A percentile compares a stretch with the other conserved stretches of the same genome.
Conservation (phyloP, 495 filamentous ascomycete genomes). For the Penicillium salamii region DNA sequence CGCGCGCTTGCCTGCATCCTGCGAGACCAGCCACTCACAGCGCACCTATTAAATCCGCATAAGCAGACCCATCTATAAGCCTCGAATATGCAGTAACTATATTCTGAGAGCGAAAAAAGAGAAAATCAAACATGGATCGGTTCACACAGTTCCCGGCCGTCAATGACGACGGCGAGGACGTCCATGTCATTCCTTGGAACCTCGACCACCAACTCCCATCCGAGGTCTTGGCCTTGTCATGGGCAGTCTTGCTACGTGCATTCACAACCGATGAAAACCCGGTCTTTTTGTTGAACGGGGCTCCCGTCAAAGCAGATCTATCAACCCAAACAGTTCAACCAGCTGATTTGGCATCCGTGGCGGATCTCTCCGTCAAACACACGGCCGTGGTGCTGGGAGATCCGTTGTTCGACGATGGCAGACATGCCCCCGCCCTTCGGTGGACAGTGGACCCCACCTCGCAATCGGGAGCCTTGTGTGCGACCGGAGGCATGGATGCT, state of each 20-base stretch:
- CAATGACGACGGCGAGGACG: conserved; percentile 13
- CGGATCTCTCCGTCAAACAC: conserved; percentile 13
- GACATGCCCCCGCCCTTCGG: conserved; percentile 10
- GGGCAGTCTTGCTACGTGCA: conserved; percentile 38
- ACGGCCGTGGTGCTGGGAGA: conserved; percentile 19
- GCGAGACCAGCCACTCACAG: conserved; percentile 20
- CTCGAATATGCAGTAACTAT: not conserved
- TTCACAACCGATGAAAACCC: conserved; percentile 34
- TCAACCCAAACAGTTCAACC: conserved; percentile 19
- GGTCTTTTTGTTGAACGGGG: conserved; percentile 33
- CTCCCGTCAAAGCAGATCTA: conserved; percentile 33
- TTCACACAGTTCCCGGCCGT: conserved; percentile 22
- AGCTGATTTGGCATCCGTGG: conserved; percentile 11
- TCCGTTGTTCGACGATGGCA: not conserved
- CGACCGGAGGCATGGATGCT: conserved; percentile 20
- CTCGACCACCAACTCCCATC: conserved; percentile 18
- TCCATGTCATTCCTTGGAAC: conserved; percentile 18
- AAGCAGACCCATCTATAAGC: conserved; percentile 13
- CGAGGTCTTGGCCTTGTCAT: conserved; percentile 32
- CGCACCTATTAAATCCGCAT: conserved; percentile 16
- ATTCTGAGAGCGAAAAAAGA: not conserved
- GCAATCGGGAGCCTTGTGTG: conserved; percentile 22
- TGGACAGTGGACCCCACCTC: conserved; percentile 18
- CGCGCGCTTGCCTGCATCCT: conserved; percentile 18
- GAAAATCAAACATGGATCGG: conserved; percentile 16